Evolutionary conservation across 768 basidiomycete species (phyloP).

Genomic region (Mycena epipterygia): DNA sequence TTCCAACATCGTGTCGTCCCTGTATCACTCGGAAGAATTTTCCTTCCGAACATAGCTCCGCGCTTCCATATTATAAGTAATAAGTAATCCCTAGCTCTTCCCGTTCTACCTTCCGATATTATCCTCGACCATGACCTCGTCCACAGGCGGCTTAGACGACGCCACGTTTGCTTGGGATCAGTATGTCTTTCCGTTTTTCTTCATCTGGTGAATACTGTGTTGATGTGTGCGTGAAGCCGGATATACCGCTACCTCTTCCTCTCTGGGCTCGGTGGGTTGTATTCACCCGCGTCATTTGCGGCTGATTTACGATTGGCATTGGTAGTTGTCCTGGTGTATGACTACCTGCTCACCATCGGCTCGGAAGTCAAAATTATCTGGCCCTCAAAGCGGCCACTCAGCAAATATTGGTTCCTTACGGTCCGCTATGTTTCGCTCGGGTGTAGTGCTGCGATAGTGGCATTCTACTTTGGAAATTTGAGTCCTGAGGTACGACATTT

Average conservation of each 20-base stretch:
- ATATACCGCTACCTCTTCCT: constrained; percentile 30
- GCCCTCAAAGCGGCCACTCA: not conserved
- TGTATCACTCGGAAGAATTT: constrained; percentile 1
- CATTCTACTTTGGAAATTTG: constrained; percentile 24
- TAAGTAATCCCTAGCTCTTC: not conserved
- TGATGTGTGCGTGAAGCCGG: not conserved
- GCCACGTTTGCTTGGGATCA: constrained; percentile 30
- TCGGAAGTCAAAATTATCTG: constrained; percentile 24
- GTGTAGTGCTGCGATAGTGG: constrained; percentile 2
- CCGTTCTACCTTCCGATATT: too few species aligned
- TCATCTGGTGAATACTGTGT: not conserved
- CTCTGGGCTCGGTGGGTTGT: constrained; percentile 22
- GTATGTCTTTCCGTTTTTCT: constrained; percentile 1
- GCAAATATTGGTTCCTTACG: constrained; percentile 19
- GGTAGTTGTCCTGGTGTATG: too few species aligned
- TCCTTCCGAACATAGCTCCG: not conserved
- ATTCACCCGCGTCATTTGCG: too few species aligned
- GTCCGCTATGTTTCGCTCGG: constrained; percentile 24
- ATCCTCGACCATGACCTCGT: constrained; percentile 2
- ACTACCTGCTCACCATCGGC: constrained; percentile 13
- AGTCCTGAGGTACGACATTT: constrained; percentile 7
- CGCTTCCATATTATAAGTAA: not conserved
- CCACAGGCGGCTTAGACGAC: too few species aligned
- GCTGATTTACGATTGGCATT: not conserved
- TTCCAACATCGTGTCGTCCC: not conserved